phyloP scores from a whole-genome alignment of 108 stramenopile species.

The Skeletonema menzelii region DNA sequence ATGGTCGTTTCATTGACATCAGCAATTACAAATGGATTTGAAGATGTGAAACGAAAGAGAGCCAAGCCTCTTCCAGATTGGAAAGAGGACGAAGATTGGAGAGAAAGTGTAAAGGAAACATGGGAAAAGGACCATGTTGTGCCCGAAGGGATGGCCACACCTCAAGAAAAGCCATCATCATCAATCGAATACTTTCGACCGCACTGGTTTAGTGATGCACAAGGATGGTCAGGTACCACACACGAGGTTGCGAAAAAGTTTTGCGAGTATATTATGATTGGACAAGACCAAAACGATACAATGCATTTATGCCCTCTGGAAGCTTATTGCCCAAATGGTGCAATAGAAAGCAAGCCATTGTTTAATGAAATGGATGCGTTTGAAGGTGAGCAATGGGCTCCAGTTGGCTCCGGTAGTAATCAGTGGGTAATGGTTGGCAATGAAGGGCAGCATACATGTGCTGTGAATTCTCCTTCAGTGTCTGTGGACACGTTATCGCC shows the following conservation, averaged over 20 bases:
- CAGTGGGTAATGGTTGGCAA: constrained; percentile 23
- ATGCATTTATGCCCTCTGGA: constrained; percentile 15
- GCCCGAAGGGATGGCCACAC: not conserved
- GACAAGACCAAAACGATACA: not conserved
- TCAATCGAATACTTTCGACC: not conserved
- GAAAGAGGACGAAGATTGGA: constrained; percentile 23
- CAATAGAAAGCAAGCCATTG: constrained; percentile 11
- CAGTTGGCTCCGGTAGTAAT: not conserved
- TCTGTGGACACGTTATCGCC: not conserved
- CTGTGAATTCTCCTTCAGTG: not conserved
- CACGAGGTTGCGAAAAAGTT: constrained; percentile 8
- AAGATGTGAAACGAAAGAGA: constrained; percentile 12
- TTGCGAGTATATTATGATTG: constrained; percentile 15
- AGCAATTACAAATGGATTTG: constrained; percentile 34
- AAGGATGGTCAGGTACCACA: constrained; percentile 20
- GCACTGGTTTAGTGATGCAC: constrained; percentile 4
- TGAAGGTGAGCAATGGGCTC: constrained; percentile 30
- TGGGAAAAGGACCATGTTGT: constrained; percentile 34
- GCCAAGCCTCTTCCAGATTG: constrained; percentile 41
- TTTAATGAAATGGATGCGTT: constrained; percentile 24
- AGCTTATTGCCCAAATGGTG: constrained; percentile 29
- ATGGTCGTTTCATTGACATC: constrained; percentile 25
- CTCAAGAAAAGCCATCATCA: not conserved
- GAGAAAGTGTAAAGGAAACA: constrained; percentile 21
- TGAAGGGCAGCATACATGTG: not conserved